Percentiles rank a stretch among this genome's conserved stretches.
Evolutionary conservation across 306 rosid species (phyloP).

Genomic region (Casuarina glauca): DNA sequence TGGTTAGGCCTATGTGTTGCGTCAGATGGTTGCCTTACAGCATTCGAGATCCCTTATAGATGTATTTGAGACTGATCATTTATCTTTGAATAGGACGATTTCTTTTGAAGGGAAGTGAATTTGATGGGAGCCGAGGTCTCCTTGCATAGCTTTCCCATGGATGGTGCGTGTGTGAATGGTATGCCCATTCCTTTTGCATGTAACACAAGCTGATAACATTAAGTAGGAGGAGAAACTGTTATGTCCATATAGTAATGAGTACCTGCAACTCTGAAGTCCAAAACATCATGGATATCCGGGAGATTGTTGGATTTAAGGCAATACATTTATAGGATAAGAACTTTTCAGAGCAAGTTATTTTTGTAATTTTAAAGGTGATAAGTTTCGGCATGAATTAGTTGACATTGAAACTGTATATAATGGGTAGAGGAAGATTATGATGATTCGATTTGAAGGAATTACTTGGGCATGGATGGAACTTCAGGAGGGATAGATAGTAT

Average conservation of each 20-base stretch:
- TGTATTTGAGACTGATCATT: not conserved
- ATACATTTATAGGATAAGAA: too few relatives aligned
- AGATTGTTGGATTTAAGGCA: not conserved
- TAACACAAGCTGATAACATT: not conserved
- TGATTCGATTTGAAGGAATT: not conserved
- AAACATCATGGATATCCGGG: not conserved
- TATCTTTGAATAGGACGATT: not conserved
- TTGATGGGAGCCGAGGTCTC: not conserved
- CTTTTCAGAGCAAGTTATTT: too few relatives aligned
- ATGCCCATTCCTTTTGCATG: not conserved
- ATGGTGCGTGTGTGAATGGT: not conserved
- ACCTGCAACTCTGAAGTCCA: not conserved
- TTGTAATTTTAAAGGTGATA: too few relatives aligned
- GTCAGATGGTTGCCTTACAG: not conserved
- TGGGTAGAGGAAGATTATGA: not conserved
- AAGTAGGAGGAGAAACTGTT: not conserved
- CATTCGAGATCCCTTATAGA: too few relatives aligned
- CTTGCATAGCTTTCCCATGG: not conserved
- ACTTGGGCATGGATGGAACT: too few relatives aligned
- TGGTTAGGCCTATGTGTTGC: not conserved
- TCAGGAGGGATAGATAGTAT: too few relatives aligned
- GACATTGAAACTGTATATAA: not conserved
- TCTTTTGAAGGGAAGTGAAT: not conserved
- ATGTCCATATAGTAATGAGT: not conserved
- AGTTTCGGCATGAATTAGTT: not conserved